A percentile compares a stretch with the other conserved stretches of the same genome.
phyloP scores from a whole-genome alignment of 495 filamentous ascomycete genomes.

The Filosporella fistucella region DNA sequence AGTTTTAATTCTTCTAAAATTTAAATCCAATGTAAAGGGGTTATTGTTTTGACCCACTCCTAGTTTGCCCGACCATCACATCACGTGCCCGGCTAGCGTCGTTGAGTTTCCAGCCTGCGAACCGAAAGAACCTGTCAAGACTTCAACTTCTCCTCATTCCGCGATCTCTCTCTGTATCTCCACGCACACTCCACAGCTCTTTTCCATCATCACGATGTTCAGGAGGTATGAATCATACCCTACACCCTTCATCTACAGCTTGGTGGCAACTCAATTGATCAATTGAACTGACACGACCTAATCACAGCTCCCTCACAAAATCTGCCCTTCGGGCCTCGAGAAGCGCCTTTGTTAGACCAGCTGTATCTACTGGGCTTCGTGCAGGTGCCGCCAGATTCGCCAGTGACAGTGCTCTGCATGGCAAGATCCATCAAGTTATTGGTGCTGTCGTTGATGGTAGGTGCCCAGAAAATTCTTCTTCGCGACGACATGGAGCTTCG shows the following conservation, averaged over 20 bases:
- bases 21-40: too few relatives aligned
- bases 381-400: slow-evolving; percentile 66
- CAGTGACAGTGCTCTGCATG: slow-evolving; percentile 59
- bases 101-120: too few relatives aligned
- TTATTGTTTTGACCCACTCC: too few relatives aligned
- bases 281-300: slow-evolving; percentile 41
- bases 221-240: slow-evolving; percentile 64
- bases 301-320: slow-evolving; percentile 70
- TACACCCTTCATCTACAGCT: slow-evolving; percentile 11
- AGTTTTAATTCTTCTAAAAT: too few relatives aligned
- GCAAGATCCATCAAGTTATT: slow-evolving; percentile 82
- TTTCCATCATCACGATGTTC: slow-evolving; percentile 65
- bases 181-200: slow-evolving; percentile 30
- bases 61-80: too few relatives aligned
- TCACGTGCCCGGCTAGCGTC: too few relatives aligned
- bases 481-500: slow-evolving; percentile 14
- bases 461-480: slow-evolving; percentile 29
- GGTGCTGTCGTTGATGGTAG: slow-evolving; percentile 74
- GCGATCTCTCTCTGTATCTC: slow-evolving; percentile 26
- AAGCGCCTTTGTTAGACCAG: slow-evolving; percentile 64
- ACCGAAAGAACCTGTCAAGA: not conserved
- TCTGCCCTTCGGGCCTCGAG: slow-evolving; percentile 65
- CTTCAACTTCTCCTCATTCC: slow-evolving; percentile 5
- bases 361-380: slow-evolving; percentile 54
- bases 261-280: slow-evolving; percentile 34